These are phyloP conservation scores for Zygosaccharomyces kombuchaensis DNA, from an alignment of 805 yeast species.

Conservation along the genomic window DNA sequence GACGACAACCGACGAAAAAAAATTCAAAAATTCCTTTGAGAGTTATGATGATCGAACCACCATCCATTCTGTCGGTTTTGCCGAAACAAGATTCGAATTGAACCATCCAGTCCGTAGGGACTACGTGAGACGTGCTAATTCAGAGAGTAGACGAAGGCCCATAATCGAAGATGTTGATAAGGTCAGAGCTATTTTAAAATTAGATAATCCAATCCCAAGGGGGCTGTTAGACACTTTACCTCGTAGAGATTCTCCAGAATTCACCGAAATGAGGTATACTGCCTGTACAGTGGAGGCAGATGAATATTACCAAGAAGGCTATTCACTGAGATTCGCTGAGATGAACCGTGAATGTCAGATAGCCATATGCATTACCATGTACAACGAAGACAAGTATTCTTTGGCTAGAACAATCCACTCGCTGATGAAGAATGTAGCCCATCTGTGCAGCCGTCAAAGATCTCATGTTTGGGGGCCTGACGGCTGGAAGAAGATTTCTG, in stretches of 20 bases:
- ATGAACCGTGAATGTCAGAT: conserved; percentile 88
- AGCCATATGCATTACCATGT: conserved; percentile 92
- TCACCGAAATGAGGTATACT: conserved; percentile 92
- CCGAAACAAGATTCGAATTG: conserved; percentile 36
- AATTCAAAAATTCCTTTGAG: conserved; percentile 54
- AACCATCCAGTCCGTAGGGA: conserved; percentile 35
- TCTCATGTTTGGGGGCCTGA: conserved; percentile 93
- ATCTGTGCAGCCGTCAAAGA: conserved; percentile 72
- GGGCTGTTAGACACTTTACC: conserved; percentile 82
- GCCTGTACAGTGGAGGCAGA: conserved; percentile 96
- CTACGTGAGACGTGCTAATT: conserved; percentile 52
- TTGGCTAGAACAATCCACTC: conserved; percentile 93
- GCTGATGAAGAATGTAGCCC: conserved; percentile 87
- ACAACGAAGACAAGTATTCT: conserved; percentile 87
- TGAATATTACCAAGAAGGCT: conserved; percentile 73
- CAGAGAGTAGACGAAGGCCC: conserved; percentile 65
- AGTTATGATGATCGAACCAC: conserved; percentile 41
- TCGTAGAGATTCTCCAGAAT: conserved; percentile 84
- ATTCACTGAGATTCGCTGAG: conserved; percentile 80
- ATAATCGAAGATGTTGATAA: conserved; percentile 35
- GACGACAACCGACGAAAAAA: conserved; percentile 23
- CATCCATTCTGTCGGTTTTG: conserved; percentile 33
- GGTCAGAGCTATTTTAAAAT: conserved; percentile 66
- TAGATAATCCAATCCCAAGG: conserved; percentile 93
- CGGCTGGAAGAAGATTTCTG: conserved; percentile 96